phyloP scores from a whole-genome alignment of 768 basidiomycete species.

The Leccinum aurantiacum region DNA sequence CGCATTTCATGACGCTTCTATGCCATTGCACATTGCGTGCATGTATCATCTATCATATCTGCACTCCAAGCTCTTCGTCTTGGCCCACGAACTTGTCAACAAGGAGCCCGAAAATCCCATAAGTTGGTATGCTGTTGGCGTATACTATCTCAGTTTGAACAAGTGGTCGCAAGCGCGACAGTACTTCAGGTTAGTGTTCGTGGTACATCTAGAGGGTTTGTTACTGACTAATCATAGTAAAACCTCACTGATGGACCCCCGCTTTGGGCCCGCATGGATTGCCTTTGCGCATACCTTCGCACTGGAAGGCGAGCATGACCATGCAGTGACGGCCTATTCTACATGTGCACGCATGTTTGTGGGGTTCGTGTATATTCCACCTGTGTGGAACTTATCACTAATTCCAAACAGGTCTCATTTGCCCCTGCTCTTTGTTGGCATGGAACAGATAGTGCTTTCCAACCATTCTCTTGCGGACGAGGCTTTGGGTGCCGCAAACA shows the following conservation, averaged over 20 bases:
- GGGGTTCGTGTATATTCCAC: constrained; percentile 56
- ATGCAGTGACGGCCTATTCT: constrained; percentile 97
- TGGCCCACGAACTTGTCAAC: constrained; percentile 95
- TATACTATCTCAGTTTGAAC: constrained; percentile 88
- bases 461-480: constrained; percentile 84
- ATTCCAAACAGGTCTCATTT: constrained; percentile 80
- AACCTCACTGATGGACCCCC: constrained; percentile 93
- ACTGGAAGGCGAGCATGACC: constrained; percentile 96
- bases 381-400: constrained; percentile 1
- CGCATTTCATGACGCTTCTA: constrained; percentile 83
- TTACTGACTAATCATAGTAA: constrained; percentile 55
- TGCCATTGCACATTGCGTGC: constrained; percentile 95
- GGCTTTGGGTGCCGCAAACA: constrained; percentile 76
- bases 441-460: constrained; percentile 94
- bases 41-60: constrained; percentile 94
- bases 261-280: constrained; percentile 96
- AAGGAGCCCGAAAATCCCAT: constrained; percentile 89
- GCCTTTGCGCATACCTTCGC: constrained; percentile 98
- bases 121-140: constrained; percentile 98
- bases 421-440: constrained; percentile 93
- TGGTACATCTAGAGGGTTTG: not conserved
- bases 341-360: constrained; percentile 94
- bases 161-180: constrained; percentile 92
- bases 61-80: constrained; percentile 90
- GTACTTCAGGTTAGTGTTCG: constrained; percentile 79